A percentile compares a stretch with the other conserved stretches of the same genome.
These are phyloP conservation scores for Penicillium taxi DNA, from an alignment of 495 filamentous ascomycete species.

Conservation along the genomic window DNA sequence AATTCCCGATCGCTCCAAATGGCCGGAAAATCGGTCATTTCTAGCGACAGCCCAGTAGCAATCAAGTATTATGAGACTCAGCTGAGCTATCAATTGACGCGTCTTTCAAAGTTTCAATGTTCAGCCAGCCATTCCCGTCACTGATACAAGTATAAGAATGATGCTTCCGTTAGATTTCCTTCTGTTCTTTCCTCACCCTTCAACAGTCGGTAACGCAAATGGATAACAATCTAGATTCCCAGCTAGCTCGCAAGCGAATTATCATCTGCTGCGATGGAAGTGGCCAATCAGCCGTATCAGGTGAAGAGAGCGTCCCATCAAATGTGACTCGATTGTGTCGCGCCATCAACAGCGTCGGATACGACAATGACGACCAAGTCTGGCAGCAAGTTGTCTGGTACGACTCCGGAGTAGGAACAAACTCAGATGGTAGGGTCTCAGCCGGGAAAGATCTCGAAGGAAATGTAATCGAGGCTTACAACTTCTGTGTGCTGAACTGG, in stretches of 20 bases:
- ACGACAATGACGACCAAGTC: constrained; percentile 9
- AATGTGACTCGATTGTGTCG: constrained; percentile 22
- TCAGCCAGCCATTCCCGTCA: no score
- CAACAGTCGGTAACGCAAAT: no score
- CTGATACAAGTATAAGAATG: no score
- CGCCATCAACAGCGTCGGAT: constrained; percentile 13
- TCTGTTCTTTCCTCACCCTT: no score
- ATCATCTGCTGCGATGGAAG: constrained; percentile 26
- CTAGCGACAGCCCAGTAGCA: no score
- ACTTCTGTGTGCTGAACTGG: constrained; percentile 36
- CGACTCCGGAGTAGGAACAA: constrained; percentile 22
- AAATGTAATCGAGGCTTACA: constrained; percentile 18
- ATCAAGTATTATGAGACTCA: no score
- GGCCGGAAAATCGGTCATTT: no score
- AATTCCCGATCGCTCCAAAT: no score
- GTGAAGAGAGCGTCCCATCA: constrained; percentile 19
- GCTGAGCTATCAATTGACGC: no score
- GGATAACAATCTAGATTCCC: no score
- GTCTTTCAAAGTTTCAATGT: no score
- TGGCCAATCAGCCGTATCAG: constrained; percentile 20
- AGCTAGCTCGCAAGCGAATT: constrained; percentile 12
- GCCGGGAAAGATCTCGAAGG: constrained; percentile 14
- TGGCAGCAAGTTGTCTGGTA: constrained; percentile 27
- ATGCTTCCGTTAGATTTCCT: no score
- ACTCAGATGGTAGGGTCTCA: constrained; percentile 5